Evolutionary conservation across 192 early-diverging fungal species (phyloP).

Genomic region (Lunasporangiospora selenospora): DNA sequence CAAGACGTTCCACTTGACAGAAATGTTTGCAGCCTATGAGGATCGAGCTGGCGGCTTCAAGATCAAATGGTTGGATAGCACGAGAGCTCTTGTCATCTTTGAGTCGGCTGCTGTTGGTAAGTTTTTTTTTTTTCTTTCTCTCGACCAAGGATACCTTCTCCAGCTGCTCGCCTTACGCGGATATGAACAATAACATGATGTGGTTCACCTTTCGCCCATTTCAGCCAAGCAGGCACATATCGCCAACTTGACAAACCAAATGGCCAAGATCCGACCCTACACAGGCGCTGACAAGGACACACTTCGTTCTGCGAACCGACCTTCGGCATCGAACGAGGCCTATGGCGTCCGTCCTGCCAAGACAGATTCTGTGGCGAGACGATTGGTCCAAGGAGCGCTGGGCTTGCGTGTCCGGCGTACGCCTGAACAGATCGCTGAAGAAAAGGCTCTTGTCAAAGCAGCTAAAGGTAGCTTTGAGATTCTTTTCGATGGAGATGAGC

Average conservation of each 20-base stretch:
- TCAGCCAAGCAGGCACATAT: conserved; percentile 58
- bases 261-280: conserved; percentile 67
- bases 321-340: conserved; percentile 36
- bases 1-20: conserved; percentile 72
- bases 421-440: conserved; percentile 56
- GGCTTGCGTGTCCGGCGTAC: conserved; percentile 62
- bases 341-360: conserved; percentile 52
- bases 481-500: background rate
- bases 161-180: background rate
- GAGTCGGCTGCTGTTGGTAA: conserved; percentile 68
- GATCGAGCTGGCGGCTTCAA: conserved; percentile 66
- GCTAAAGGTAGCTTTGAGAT: conserved; percentile 48
- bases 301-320: conserved; percentile 21
- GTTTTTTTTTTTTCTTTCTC: conserved; percentile 3
- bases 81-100: conserved; percentile 72
- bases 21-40: conserved; percentile 69
- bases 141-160: background rate
- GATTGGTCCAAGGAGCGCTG: conserved; percentile 77
- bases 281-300: conserved; percentile 54
- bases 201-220: background rate
- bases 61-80: conserved; percentile 81
- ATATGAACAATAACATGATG: background rate
- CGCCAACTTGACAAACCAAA: conserved; percentile 56
- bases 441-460: conserved; percentile 48
- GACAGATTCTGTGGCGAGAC: conserved; percentile 77